These are phyloP conservation scores for Russula abietina DNA, from an alignment of 768 basidiomycete genomes.

Conservation along the genomic window DNA sequence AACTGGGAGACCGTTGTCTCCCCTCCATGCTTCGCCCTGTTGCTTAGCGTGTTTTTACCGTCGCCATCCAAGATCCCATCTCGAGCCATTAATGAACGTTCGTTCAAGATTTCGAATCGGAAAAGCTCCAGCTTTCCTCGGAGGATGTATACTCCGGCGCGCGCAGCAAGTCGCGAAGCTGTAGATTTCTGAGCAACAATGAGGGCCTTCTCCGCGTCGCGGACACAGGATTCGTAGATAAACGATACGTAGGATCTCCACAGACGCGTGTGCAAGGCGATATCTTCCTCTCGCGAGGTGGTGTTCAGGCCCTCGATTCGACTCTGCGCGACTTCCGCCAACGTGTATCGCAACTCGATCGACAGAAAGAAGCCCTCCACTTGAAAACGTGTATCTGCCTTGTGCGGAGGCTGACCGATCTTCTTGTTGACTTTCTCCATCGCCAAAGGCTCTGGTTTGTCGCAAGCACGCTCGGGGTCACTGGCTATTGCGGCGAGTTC, in stretches of 20 bases:
- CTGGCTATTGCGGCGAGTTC: slow-evolving; percentile 27
- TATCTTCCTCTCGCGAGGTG: slow-evolving; percentile 6
- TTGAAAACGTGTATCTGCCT: slow-evolving; percentile 32
- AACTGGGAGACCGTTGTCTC: background rate
- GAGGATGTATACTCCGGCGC: slow-evolving; percentile 23
- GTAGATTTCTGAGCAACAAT: slow-evolving; percentile 27
- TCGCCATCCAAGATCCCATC: background rate
- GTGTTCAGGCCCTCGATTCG: slow-evolving; percentile 24
- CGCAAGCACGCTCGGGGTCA: slow-evolving; percentile 24
- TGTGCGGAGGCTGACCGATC: slow-evolving; percentile 34
- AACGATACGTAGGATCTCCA: slow-evolving; percentile 28
- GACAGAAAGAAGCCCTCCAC: slow-evolving; percentile 34
- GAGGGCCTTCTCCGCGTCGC: slow-evolving; percentile 28
- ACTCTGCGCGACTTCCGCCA: slow-evolving; percentile 31
- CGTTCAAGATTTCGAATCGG: slow-evolving; percentile 26
- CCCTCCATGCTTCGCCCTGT: background rate
- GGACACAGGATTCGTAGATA: slow-evolving; percentile 28
- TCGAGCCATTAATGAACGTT: slow-evolving; percentile 12
- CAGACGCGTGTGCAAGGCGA: slow-evolving; percentile 13
- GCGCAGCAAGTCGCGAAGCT: slow-evolving; percentile 30
- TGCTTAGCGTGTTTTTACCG: background rate
- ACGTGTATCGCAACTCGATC: slow-evolving; percentile 33
- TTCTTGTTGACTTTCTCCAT: slow-evolving; percentile 29
- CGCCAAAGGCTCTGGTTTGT: slow-evolving; percentile 29
- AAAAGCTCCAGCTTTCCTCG: slow-evolving; percentile 29